These are phyloP conservation scores for Phytophthora hybrid DNA, from an alignment of 352 stramenopile genomes.

Conservation along the genomic window DNA sequence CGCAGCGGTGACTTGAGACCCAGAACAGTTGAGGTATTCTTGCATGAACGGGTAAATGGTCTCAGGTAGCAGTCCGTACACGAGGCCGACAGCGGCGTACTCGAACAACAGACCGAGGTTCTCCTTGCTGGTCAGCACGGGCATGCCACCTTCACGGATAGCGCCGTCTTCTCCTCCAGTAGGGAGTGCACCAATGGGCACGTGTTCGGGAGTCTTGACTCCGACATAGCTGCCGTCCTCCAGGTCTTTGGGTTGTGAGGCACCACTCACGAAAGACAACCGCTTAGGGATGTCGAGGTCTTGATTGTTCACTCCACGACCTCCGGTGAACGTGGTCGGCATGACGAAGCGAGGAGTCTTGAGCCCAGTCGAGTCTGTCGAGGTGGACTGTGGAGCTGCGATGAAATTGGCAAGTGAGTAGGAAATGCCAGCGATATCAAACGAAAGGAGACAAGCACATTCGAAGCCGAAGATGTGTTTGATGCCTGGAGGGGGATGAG, in stretches of 20 bases:
- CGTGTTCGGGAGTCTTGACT: slow-evolving; percentile 36
- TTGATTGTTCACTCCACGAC: background rate
- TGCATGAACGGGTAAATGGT: slow-evolving; percentile 64
- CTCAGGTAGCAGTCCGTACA: slow-evolving; percentile 36
- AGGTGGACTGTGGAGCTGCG: background rate
- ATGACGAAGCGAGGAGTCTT: slow-evolving; percentile 38
- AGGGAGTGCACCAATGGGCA: slow-evolving; percentile 3
- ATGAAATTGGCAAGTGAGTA: slow-evolving; percentile 13
- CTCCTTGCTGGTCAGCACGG: slow-evolving; percentile 40
- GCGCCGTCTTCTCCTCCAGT: slow-evolving; percentile 36
- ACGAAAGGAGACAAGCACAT: background rate
- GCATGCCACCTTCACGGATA: slow-evolving; percentile 38
- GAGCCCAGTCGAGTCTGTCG: background rate
- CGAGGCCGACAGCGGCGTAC: slow-evolving; percentile 52
- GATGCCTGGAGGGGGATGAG: background rate
- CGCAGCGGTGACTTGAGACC: slow-evolving; percentile 37
- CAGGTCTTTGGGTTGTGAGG: slow-evolving; percentile 25
- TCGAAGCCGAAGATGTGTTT: background rate
- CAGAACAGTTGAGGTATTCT: slow-evolving; percentile 47
- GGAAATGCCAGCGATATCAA: background rate
- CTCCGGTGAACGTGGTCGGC: slow-evolving; percentile 25
- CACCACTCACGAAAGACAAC: slow-evolving; percentile 49
- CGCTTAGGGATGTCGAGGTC: slow-evolving; percentile 36
- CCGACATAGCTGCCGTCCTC: slow-evolving; percentile 36
- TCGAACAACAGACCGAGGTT: slow-evolving; percentile 49